Percentiles rank a stretch among this genome's conserved stretches.
phyloP scores from a whole-genome alignment of 208 protist species.

The Leishmania braziliensis region DNA sequence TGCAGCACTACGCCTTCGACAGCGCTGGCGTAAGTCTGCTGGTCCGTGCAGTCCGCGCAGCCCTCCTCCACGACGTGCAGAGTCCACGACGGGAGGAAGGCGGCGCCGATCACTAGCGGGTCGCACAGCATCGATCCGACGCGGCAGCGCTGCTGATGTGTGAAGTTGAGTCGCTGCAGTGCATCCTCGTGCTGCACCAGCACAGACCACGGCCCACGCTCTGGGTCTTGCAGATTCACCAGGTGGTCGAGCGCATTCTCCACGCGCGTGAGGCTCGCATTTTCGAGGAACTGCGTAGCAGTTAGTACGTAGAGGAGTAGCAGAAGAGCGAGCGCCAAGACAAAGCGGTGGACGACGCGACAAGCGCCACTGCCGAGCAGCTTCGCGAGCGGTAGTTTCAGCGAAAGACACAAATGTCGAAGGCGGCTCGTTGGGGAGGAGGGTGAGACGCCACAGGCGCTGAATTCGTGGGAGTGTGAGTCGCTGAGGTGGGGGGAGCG shows the following conservation, averaged over 20 bases:
- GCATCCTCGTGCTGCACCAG: constrained; percentile 11
- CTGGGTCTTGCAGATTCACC: neutral
- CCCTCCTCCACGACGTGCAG: neutral
- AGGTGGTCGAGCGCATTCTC: neutral
- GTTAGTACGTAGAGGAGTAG: too few relatives aligned
- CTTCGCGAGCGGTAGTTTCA: too few relatives aligned
- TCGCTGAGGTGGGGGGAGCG: too few relatives aligned
- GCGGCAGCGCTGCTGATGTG: neutral
- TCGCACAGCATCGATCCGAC: neutral
- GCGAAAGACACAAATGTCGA: too few relatives aligned
- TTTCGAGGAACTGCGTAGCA: too few relatives aligned
- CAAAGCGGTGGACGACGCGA: too few relatives aligned
- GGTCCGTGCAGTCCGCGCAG: constrained; percentile 1
- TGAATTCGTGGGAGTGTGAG: too few relatives aligned
- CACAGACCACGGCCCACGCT: constrained; percentile 1
- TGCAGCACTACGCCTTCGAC: neutral
- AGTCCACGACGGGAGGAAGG: constrained; percentile 1
- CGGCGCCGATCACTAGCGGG: neutral
- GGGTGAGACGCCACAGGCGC: too few relatives aligned
- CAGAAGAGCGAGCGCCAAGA: too few relatives aligned
- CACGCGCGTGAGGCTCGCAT: too few relatives aligned
- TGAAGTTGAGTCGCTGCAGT: neutral
- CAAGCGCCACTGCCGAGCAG: too few relatives aligned
- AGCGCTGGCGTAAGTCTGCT: neutral
- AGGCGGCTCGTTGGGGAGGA: too few relatives aligned